A percentile compares a stretch with the other conserved stretches of the same genome.
These are phyloP conservation scores for Rhizophagus clarus DNA, from an alignment of 192 early-diverging fungal species.

Conservation along the genomic window DNA sequence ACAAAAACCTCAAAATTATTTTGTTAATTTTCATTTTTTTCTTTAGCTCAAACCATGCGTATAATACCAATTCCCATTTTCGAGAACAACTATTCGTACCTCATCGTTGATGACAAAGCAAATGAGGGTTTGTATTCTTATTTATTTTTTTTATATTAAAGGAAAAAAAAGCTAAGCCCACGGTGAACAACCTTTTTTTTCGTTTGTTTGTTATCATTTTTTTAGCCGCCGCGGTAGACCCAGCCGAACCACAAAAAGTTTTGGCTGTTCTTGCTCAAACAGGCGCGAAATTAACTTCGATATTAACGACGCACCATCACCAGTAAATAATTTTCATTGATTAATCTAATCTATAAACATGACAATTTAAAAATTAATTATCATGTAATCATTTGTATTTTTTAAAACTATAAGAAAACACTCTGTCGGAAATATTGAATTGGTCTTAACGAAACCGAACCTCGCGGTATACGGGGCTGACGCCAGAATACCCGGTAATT, in stretches of 20 bases:
- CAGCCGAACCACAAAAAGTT: slow-evolving; percentile 78
- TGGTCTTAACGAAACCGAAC: slow-evolving; percentile 61
- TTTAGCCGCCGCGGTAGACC: slow-evolving; percentile 75
- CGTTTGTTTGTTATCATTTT: background rate
- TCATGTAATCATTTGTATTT: no score
- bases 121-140: slow-evolving; percentile 37
- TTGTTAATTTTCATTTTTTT: background rate
- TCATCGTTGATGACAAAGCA: slow-evolving; percentile 74
- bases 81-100: slow-evolving; percentile 81
- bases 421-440: slow-evolving; percentile 73
- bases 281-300: slow-evolving; percentile 61
- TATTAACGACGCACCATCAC: slow-evolving; percentile 90
- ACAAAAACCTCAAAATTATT: background rate
- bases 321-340: slow-evolving; percentile 46
- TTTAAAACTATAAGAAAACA: slow-evolving; percentile 45
- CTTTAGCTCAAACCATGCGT: slow-evolving; percentile 43
- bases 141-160: background rate
- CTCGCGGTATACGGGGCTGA: slow-evolving; percentile 86
- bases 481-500: slow-evolving; percentile 70
- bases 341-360: no score
- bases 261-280: slow-evolving; percentile 58
- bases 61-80: slow-evolving; percentile 68
- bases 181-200: background rate
- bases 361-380: no score
- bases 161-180: background rate